A percentile compares a stretch with the other conserved stretches of the same genome.
Conservation (phyloP, 2,329 filamentous ascomycete species). For the Colletotrichum cuscutae region DNA sequence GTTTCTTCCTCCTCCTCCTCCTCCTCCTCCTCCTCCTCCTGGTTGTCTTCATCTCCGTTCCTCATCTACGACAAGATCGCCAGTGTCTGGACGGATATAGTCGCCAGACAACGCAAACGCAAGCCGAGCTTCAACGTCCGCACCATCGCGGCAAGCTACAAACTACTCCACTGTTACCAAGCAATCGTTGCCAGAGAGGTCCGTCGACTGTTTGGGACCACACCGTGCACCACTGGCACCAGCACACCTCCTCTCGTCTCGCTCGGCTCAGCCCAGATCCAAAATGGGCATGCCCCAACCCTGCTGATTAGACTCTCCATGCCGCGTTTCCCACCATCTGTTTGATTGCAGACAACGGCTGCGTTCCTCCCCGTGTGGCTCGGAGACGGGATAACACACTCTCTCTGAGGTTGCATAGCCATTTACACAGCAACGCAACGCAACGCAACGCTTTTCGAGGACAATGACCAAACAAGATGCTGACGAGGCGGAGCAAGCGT, state of each 20-base stretch:
- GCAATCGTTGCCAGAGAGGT: too few species aligned
- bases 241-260: background rate
- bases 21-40: background rate
- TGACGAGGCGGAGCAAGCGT: background rate
- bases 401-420: background rate
- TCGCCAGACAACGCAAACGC: too few species aligned
- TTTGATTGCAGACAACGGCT: background rate
- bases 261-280: background rate
- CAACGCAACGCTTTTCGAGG: background rate
- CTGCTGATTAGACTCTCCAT: background rate
- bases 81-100: background rate
- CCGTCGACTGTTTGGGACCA: background rate
- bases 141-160: too few species aligned
- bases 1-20: background rate
- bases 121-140: too few species aligned
- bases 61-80: background rate
- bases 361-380: conserved; percentile 7
- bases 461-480: background rate
- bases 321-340: background rate
- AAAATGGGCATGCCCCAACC: background rate
- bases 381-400: background rate
- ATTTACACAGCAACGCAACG: background rate
- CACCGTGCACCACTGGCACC: too few species aligned
- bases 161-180: too few species aligned
- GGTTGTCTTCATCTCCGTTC: background rate